Conservation (phyloP, 768 basidiomycete species). For the Russula lepida region DNA sequence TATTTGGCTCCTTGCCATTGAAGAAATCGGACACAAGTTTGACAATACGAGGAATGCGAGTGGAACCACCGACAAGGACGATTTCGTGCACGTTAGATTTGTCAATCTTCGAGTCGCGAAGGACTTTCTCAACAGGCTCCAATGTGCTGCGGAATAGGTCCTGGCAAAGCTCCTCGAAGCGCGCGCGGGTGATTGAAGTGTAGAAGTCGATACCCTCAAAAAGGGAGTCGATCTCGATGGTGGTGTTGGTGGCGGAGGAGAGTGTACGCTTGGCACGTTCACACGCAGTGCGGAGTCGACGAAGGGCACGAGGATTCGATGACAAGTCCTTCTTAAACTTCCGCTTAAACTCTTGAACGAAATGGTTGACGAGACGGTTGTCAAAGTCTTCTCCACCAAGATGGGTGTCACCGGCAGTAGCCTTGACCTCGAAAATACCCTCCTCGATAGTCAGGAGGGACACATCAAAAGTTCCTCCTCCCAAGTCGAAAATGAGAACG, state of each 20-base stretch:
- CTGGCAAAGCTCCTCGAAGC: conserved; percentile 94
- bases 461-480: conserved; percentile 97
- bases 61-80: conserved; percentile 95
- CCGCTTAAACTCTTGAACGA: conserved; percentile 93
- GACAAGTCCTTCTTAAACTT: conserved; percentile 97
- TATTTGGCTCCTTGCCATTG: conserved; percentile 97
- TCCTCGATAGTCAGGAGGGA: conserved; percentile 94
- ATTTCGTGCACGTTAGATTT: conserved; percentile 94
- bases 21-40: conserved; percentile 99
- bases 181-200: conserved; percentile 94
- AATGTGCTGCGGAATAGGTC: conserved; percentile 91
- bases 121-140: conserved; percentile 96
- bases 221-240: conserved; percentile 96
- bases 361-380: conserved; percentile 95
- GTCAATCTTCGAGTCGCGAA: conserved; percentile 97
- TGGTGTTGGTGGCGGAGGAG: conserved; percentile 92
- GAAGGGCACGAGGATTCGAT: conserved; percentile 87
- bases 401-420: conserved; percentile 96
- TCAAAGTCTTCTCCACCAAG: conserved; percentile 98
- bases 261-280: conserved; percentile 98
- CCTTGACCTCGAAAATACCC: conserved; percentile 97
- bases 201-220: conserved; percentile 98
- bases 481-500: conserved; percentile 97
- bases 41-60: conserved; percentile 95
- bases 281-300: conserved; percentile 95